Evolutionary conservation across 176 grass and related monocot genomes (phyloP), one percentile per base, ranked within the genome.

Genomic region (Rhipidocladum racemiflorum): DNA sequence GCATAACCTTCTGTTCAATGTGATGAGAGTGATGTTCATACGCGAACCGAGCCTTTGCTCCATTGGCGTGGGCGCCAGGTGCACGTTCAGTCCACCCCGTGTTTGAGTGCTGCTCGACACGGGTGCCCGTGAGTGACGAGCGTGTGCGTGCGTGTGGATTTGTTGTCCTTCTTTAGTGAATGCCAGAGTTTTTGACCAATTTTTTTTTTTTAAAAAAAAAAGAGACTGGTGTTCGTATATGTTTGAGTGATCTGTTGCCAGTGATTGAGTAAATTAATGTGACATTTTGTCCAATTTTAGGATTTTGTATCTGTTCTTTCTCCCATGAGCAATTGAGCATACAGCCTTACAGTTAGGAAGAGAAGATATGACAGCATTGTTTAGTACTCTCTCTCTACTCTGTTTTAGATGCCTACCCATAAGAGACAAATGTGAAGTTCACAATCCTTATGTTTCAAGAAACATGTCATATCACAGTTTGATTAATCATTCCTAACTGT

Each of bases 381-480:
- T n/a, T 20, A 39, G 65, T 30, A 29, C 17, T 39, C 7, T 18
- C 17, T 39, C 7, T 18, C 30, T 30, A 30, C 30, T 30, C 30
- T 30, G n/a, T 56, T 24, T 34, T 11, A 49, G 78, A 48, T 44
- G 23, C 21, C 7, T 70, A 6, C 4, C 36, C 54, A 1, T 11
- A 28, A 30, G 9, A 74, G 55, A 16, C 6, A 45, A 88, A 73
- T 81, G 76, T 81, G 48, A 79, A 57, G 80, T 13, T 80, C 70
- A 54, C 77, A 39, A 81, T 63, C 72, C 88, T 86, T 86, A 42
- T 56, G 38, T 82, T 54, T 72, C n/a, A 86, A 89, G 88, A 82
- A 86, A 86, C 38, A 66, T 1, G 30, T 9, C 16, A 54, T 66
- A 36, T 45, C 38, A 45, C n/a, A 35, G 54, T 80, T 80, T 54